Evolutionary conservation across 352 stramenopile species (phyloP).

Genomic region (Phytophthora hibernalis): DNA sequence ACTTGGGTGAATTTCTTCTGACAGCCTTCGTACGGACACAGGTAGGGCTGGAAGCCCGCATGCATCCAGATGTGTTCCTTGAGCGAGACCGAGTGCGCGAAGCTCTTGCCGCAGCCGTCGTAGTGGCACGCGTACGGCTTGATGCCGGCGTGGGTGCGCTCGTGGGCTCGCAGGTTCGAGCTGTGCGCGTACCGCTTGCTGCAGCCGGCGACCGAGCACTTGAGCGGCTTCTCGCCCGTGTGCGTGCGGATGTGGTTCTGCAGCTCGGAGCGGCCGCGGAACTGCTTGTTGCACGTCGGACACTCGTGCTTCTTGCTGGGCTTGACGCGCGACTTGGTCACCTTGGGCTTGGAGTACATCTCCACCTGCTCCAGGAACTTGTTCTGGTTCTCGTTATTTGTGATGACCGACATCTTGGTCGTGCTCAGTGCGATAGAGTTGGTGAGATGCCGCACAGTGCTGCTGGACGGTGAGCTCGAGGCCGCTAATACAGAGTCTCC

Average conservation of each 20-base stretch:
- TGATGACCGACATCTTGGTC: conserved; percentile 77
- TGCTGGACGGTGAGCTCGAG: conserved; percentile 2
- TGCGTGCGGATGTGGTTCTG: conserved; percentile 92
- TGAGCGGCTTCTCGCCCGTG: conserved; percentile 91
- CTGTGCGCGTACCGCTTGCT: conserved; percentile 91
- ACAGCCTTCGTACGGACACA: conserved; percentile 90
- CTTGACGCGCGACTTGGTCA: conserved; percentile 88
- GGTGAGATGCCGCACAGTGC: conserved; percentile 32
- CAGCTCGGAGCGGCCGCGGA: conserved; percentile 82
- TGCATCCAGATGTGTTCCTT: conserved; percentile 95
- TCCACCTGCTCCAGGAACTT: conserved; percentile 91
- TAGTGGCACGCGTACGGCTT: conserved; percentile 94
- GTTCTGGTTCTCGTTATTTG: conserved; percentile 78
- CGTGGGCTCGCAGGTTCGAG: conserved; percentile 91
- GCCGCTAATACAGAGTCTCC: conserved; percentile 16
- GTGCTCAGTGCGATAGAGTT: conserved; percentile 60
- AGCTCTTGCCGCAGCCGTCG: conserved; percentile 90
- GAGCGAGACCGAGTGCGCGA: conserved; percentile 91
- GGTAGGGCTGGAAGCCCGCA: conserved; percentile 90
- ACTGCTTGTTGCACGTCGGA: conserved; percentile 86
- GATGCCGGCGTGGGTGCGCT: conserved; percentile 89
- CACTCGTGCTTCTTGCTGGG: conserved; percentile 89
- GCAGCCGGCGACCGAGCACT: conserved; percentile 88
- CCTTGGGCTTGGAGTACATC: conserved; percentile 90
- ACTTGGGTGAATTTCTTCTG: conserved; percentile 92